A percentile compares a stretch with the other conserved stretches of the same genome.
These are phyloP conservation scores for Scheffersomyces spartinae DNA, from an alignment of 805 yeast genomes.

Conservation along the genomic window DNA sequence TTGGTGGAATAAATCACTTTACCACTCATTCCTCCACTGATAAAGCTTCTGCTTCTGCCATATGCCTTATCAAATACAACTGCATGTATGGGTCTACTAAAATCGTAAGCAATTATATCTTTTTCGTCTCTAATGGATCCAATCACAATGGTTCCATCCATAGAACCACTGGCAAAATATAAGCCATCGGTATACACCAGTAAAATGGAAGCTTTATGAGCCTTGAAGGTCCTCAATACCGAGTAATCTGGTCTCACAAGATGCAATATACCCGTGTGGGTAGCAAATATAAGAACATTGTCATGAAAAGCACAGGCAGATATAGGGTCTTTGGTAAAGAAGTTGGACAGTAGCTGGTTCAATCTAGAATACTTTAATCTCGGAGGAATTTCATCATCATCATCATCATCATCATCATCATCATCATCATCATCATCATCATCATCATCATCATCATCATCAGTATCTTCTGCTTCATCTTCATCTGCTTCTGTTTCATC, in stretches of 20 bases:
- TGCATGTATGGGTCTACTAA: constrained; percentile 79
- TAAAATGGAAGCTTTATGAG: constrained; percentile 77
- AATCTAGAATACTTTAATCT: constrained; percentile 64
- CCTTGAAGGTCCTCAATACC: constrained; percentile 61
- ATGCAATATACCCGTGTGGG: constrained; percentile 79
- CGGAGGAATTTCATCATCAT: constrained; percentile 55
- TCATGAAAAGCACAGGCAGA: constrained; percentile 58
- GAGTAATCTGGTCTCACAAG: constrained; percentile 49
- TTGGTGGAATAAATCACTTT: constrained; percentile 61
- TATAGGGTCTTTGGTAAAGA: constrained; percentile 67
- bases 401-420: constrained; percentile 28
- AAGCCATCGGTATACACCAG: constrained; percentile 63
- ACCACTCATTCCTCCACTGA: constrained; percentile 88
- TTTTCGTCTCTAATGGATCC: constrained; percentile 54
- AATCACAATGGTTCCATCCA: constrained; percentile 86
- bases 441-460: constrained; percentile 13
- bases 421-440: constrained; percentile 16
- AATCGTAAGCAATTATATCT: constrained; percentile 66
- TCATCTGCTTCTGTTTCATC: constrained; percentile 1
- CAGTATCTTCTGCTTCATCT: constrained; percentile 2
- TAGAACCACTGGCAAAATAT: constrained; percentile 76
- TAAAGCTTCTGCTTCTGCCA: constrained; percentile 46
- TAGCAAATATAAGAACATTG: constrained; percentile 63
- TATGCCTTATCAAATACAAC: constrained; percentile 73
- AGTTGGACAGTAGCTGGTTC: constrained; percentile 51